Evolutionary conservation across 208 protist genomes (phyloP).

Genomic region (Trichomonas tenax): DNA sequence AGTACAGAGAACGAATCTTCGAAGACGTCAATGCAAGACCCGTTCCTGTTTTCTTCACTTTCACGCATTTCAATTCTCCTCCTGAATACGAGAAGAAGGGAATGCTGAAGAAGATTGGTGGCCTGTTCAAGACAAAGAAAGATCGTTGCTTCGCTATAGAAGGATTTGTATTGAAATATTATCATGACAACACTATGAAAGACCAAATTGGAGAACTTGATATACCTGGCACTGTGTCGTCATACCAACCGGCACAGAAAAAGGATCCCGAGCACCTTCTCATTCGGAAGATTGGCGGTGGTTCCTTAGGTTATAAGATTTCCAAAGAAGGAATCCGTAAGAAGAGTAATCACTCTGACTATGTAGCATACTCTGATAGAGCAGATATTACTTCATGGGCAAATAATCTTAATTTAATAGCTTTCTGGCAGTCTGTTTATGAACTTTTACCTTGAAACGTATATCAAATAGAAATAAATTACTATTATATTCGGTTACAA

Average conservation of each 20-base stretch:
- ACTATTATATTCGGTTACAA: too few species aligned
- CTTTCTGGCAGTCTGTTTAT: not conserved
- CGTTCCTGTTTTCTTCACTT: not conserved
- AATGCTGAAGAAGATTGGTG: not conserved
- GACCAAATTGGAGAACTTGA: not conserved
- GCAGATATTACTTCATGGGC: not conserved
- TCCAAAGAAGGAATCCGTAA: not conserved
- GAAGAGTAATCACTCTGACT: not conserved
- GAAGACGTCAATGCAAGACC: not conserved
- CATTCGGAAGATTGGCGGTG: not conserved
- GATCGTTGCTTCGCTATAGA: not conserved
- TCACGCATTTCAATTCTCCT: not conserved
- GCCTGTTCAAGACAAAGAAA: not conserved
- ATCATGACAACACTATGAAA: not conserved
- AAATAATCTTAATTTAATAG: not conserved
- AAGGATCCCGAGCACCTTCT: not conserved
- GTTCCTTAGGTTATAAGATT: not conserved
- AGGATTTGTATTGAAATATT: not conserved
- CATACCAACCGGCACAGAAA: not conserved
- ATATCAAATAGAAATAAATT: not conserved
- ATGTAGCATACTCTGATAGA: not conserved
- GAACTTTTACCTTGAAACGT: not conserved
- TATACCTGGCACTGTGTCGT: not conserved
- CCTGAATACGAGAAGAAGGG: not conserved
- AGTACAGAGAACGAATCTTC: not conserved